A percentile compares a stretch with the other conserved stretches of the same genome.
Conservation (phyloP, 2,329 filamentous ascomycete genomes). For the Diplodia sapinea region DNA sequence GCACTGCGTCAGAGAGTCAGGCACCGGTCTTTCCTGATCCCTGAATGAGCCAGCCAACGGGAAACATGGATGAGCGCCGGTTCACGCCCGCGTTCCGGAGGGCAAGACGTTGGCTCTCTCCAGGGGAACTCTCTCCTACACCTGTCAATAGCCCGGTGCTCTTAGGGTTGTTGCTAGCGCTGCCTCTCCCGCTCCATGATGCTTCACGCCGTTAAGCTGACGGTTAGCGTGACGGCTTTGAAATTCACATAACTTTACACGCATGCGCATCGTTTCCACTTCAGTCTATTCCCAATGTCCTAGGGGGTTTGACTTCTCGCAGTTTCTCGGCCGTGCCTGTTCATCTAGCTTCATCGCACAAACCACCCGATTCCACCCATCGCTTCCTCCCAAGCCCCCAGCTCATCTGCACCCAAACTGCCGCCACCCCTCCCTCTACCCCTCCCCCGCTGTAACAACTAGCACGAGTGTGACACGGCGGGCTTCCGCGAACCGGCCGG, state of each 20-base stretch:
- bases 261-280: constrained; percentile 14
- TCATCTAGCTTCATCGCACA: constrained; percentile 23
- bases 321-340: constrained; percentile 1
- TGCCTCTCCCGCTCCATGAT: constrained; percentile 9
- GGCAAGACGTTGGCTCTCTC: neutral
- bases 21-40: constrained; percentile 16
- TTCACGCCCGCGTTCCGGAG: neutral
- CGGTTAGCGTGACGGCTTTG: constrained; percentile 19
- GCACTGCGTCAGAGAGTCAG: constrained; percentile 9
- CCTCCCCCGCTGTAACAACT: constrained; percentile 26
- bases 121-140: neutral
- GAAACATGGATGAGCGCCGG: neutral
- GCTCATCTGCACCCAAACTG: constrained; percentile 18
- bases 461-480: constrained; percentile 17
- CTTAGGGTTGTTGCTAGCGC: neutral
- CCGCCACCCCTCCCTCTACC: constrained; percentile 20
- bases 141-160: neutral
- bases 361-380: constrained; percentile 16
- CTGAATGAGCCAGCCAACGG: constrained; percentile 20
- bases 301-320: constrained; percentile 9
- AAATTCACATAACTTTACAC: constrained; percentile 20
- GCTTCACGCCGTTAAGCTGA: constrained; percentile 16
- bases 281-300: constrained; percentile 5
- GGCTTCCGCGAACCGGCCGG: constrained; percentile 10
- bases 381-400: constrained; percentile 22